Conservation (phyloP, 2,329 filamentous ascomycete species). For the Hirsutella thompsonii region DNA sequence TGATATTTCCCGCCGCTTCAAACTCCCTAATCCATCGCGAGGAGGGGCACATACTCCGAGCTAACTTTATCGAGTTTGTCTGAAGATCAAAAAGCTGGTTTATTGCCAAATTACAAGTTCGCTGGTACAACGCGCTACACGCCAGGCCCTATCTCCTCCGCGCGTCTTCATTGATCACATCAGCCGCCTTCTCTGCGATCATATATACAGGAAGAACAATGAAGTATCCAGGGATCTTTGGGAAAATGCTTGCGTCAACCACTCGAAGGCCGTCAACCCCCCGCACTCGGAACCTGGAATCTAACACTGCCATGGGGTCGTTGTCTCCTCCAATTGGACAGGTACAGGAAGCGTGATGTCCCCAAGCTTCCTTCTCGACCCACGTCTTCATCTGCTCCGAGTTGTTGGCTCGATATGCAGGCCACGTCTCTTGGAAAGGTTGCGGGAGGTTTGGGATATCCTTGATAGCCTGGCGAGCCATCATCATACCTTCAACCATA, state of each 20-base stretch:
- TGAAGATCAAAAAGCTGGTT: too few species aligned
- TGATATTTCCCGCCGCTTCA: too few species aligned
- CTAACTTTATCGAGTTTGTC: too few species aligned
- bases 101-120: neutral
- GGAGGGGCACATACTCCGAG: too few species aligned
- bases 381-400: slow-evolving; percentile 31
- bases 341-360: slow-evolving; percentile 44
- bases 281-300: slow-evolving; percentile 40
- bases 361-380: slow-evolving; percentile 35
- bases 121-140: neutral
- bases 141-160: too few species aligned
- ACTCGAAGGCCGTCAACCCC: slow-evolving; percentile 41
- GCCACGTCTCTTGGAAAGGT: slow-evolving; percentile 9
- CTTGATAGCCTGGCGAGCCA: slow-evolving; percentile 29
- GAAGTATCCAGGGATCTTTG: slow-evolving; percentile 35
- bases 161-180: slow-evolving; percentile 5
- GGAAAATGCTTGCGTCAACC: slow-evolving; percentile 45
- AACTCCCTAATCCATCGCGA: too few species aligned
- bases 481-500: slow-evolving; percentile 39
- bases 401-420: slow-evolving; percentile 22
- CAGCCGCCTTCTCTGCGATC: slow-evolving; percentile 41
- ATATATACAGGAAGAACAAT: slow-evolving; percentile 37
- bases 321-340: slow-evolving; percentile 39
- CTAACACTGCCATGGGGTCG: slow-evolving; percentile 41
- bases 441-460: slow-evolving; percentile 1